Evolutionary conservation across 805 yeast species (phyloP).

Genomic region (Candida krabiensis): DNA sequence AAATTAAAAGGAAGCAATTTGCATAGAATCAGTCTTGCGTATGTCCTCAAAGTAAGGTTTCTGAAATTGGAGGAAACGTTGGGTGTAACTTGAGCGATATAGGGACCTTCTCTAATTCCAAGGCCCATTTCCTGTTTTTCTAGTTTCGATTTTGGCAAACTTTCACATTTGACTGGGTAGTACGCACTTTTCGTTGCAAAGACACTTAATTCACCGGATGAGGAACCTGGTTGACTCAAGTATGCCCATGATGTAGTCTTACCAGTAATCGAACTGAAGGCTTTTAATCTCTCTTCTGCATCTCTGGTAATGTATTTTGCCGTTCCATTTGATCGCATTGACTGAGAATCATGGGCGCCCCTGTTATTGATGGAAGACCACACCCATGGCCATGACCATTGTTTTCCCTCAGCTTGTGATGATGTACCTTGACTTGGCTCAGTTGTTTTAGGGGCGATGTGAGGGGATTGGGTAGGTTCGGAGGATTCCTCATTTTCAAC

Average conservation of each 20-base stretch:
- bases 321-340: slow-evolving; percentile 18
- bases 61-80: slow-evolving; percentile 27
- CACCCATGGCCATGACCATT: slow-evolving; percentile 16
- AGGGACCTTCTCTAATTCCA: not conserved
- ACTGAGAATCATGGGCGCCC: slow-evolving; percentile 3
- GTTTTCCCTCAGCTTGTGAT: too few relatives aligned
- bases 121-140: slow-evolving; percentile 27
- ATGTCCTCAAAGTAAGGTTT: slow-evolving; percentile 25
- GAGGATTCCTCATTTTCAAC: not conserved
- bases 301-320: slow-evolving; percentile 25
- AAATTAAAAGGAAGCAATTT: slow-evolving; percentile 15
- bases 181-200: slow-evolving; percentile 30
- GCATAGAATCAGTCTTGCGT: slow-evolving; percentile 25
- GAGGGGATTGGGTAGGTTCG: too few relatives aligned
- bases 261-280: slow-evolving; percentile 17
- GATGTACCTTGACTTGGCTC: not conserved
- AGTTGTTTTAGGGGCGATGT: too few relatives aligned
- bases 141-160: slow-evolving; percentile 30
- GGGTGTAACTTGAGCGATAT: slow-evolving; percentile 26
- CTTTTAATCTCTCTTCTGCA: slow-evolving; percentile 24
- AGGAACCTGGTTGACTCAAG: slow-evolving; percentile 8
- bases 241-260: slow-evolving; percentile 33
- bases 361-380: slow-evolving; percentile 7
- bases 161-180: slow-evolving; percentile 26
- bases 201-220: slow-evolving; percentile 27